These are phyloP conservation scores for Rhodomyrtus psidioides DNA, from an alignment of 441 rosid genomes.

Conservation along the genomic window DNA sequence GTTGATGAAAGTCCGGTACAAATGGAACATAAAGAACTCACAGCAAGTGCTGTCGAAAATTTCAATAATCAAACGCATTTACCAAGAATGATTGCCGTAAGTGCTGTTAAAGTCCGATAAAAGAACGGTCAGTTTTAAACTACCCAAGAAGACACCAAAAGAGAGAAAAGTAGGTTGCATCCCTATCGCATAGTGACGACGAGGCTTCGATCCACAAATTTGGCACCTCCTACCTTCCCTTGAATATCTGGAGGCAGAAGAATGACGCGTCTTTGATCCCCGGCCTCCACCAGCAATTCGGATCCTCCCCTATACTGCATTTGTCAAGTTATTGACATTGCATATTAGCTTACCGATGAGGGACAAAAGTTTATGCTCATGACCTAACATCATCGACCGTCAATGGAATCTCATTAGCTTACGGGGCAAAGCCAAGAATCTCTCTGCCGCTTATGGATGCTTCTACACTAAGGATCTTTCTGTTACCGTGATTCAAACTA, in stretches of 20 bases:
- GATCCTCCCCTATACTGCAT: constrained; percentile 90
- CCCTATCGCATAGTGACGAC: constrained; percentile 51
- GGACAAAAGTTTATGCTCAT: neutral
- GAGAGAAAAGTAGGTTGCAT: neutral
- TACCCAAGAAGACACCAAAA: neutral
- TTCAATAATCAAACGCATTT: neutral
- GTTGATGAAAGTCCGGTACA: neutral
- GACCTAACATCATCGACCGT: neutral
- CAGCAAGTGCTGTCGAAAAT: neutral
- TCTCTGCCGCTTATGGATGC: neutral
- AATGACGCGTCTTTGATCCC: constrained; percentile 83
- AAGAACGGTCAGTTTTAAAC: neutral
- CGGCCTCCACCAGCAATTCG: constrained; percentile 86
- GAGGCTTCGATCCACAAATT: constrained; percentile 62
- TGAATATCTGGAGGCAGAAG: constrained; percentile 58
- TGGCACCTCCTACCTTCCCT: constrained; percentile 87
- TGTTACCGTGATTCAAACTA: neutral
- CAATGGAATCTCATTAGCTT: neutral
- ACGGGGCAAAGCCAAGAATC: neutral
- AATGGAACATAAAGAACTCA: neutral
- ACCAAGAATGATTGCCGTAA: neutral
- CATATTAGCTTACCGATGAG: neutral
- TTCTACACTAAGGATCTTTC: neutral
- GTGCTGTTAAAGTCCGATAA: neutral
- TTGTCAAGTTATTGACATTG: constrained; percentile 1